A percentile compares a stretch with the other conserved stretches of the same genome.
Conservation (phyloP, 1,284 basidiomycete species). For the Singerocomus inundabilis region DNA sequence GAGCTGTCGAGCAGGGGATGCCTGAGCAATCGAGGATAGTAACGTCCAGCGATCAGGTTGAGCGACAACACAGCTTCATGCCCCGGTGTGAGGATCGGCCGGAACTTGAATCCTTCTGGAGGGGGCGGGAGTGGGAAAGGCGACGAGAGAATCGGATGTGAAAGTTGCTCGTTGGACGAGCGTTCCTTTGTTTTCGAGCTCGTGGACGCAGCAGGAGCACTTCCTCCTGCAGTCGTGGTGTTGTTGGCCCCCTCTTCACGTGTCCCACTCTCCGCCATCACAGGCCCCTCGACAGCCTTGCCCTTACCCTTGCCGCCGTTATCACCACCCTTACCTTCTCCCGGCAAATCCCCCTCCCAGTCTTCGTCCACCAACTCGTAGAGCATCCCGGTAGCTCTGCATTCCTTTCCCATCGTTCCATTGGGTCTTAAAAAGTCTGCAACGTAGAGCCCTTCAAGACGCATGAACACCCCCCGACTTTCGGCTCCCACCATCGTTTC, state of each 20-base stretch:
- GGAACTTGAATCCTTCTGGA: conserved; percentile 64
- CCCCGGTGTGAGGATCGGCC: conserved; percentile 61
- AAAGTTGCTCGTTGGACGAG: conserved; percentile 36
- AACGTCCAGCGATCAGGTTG: conserved; percentile 66
- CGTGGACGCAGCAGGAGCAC: conserved; percentile 2
- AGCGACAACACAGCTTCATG: conserved; percentile 65
- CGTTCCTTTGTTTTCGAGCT: conserved; percentile 17
- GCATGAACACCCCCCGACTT: conserved; percentile 65
- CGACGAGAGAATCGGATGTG: conserved; percentile 37
- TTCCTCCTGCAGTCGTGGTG: conserved; percentile 19
- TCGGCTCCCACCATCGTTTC: conserved; percentile 50
- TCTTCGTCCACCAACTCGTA: conserved; percentile 73
- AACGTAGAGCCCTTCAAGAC: conserved; percentile 57
- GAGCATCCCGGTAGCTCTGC: conserved; percentile 62
- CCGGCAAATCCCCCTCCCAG: conserved; percentile 49
- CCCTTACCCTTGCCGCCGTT: conserved; percentile 30
- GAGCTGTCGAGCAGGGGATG: conserved; percentile 54
- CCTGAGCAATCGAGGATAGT: conserved; percentile 64
- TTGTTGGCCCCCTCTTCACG: conserved; percentile 10
- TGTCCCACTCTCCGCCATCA: conserved; percentile 3
- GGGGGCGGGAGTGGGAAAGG: conserved; percentile 55
- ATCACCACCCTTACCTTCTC: conserved; percentile 1
- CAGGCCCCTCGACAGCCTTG: conserved; percentile 25
- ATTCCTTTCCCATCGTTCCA: conserved; percentile 48
- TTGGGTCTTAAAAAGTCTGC: conserved; percentile 43